phyloP scores from a whole-genome alignment of 202 grass and related monocot species.

The Sporobolus alterniflorus region DNA sequence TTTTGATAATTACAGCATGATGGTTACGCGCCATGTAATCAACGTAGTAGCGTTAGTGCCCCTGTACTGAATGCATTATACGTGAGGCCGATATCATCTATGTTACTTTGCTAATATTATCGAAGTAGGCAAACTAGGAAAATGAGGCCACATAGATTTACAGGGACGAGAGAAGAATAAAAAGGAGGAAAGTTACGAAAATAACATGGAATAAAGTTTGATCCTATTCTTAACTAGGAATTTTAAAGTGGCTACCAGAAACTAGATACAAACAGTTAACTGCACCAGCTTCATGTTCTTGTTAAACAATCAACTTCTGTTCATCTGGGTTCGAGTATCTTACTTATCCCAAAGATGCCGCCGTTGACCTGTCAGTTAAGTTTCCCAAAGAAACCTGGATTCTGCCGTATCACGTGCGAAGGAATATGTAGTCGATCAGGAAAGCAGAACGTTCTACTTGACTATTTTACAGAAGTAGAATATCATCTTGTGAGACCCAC shows the following conservation, averaged over 20 bases:
- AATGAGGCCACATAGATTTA: background rate
- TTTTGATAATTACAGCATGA: background rate
- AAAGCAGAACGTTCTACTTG: background rate
- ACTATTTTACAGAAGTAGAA: constrained; percentile 13
- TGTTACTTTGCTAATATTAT: background rate
- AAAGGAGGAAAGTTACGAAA: no score
- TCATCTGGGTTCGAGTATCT: background rate
- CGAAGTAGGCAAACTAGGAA: background rate
- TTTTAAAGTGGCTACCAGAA: background rate
- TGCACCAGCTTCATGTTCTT: background rate
- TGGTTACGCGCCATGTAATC: background rate
- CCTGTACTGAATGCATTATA: background rate
- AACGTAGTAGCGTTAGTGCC: background rate
- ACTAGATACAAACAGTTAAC: background rate
- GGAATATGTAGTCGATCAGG: background rate
- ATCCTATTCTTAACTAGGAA: no score
- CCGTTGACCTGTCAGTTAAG: constrained; percentile 25
- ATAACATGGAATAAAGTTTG: no score
- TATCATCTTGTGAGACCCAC: constrained; percentile 8
- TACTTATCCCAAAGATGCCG: background rate
- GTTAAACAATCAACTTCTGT: background rate
- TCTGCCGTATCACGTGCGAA: constrained; percentile 13
- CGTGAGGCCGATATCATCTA: background rate
- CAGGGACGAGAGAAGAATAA: no score
- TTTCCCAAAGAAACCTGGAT: background rate